phyloP scores from a whole-genome alignment of 2,329 filamentous ascomycete genomes.

The Catunica adiposa region DNA sequence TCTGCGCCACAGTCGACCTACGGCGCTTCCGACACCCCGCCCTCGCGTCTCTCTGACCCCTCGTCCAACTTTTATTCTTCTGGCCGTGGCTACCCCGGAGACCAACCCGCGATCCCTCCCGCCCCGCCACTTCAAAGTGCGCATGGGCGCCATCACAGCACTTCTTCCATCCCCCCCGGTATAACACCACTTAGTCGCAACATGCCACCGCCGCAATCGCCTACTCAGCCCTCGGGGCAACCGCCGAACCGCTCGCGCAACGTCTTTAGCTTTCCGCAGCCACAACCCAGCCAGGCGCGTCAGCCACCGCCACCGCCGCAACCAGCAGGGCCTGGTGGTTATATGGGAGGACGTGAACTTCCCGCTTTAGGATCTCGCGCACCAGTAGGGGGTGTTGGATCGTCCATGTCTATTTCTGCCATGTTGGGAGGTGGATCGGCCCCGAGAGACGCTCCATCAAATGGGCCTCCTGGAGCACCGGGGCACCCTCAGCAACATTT shows the following conservation, averaged over 20 bases:
- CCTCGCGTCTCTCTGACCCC: constrained; percentile 1
- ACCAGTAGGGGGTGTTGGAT: constrained; percentile 26
- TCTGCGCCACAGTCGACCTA: constrained; percentile 1
- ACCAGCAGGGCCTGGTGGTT: constrained; percentile 30
- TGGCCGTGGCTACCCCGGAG: constrained; percentile 11
- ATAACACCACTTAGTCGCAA: constrained; percentile 23
- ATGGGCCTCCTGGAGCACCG: constrained; percentile 15
- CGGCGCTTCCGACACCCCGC: neutral
- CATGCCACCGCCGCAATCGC: constrained; percentile 32
- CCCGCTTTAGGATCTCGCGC: constrained; percentile 34
- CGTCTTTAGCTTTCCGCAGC: neutral
- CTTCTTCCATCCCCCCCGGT: constrained; percentile 28
- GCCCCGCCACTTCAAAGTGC: constrained; percentile 20
- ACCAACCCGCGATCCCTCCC: constrained; percentile 12
- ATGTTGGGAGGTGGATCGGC: constrained; percentile 30
- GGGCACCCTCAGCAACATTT: constrained; percentile 24
- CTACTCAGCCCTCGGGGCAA: constrained; percentile 22
- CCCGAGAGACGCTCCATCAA: constrained; percentile 27
- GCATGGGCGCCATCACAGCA: constrained; percentile 28
- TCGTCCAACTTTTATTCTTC: constrained; percentile 9
- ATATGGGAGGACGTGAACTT: constrained; percentile 32
- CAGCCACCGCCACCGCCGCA: constrained; percentile 21
- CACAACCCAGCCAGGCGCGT: constrained; percentile 19
- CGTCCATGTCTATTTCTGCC: constrained; percentile 45
- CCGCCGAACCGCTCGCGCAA: constrained; percentile 1